These are phyloP conservation scores for Podaxis pistillaris DNA, from an alignment of 768 basidiomycete genomes.

Conservation along the genomic window DNA sequence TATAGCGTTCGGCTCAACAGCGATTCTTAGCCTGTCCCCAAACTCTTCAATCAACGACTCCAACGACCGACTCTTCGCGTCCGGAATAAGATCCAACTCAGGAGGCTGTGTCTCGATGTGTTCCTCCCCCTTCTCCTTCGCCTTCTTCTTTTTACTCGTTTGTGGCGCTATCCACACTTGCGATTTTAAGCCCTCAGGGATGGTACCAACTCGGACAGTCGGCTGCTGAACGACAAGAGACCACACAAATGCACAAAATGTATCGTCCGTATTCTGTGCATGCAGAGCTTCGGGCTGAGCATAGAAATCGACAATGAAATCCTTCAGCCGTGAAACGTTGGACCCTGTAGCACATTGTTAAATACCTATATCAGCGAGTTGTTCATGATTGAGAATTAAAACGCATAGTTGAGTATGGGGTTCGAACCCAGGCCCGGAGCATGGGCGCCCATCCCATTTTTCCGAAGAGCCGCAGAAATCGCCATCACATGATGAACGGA, in stretches of 20 bases:
- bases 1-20: constrained; percentile 69
- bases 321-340: constrained; percentile 64
- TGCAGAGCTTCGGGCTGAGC: constrained; percentile 34
- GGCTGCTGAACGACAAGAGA: constrained; percentile 73
- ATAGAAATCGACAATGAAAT: constrained; percentile 72
- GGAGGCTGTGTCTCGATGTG: constrained; percentile 39
- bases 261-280: constrained; percentile 66
- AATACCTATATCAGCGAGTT: background rate
- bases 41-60: constrained; percentile 55
- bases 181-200: constrained; percentile 55
- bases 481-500: constrained; percentile 30
- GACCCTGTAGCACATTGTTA: constrained; percentile 51
- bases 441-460: constrained; percentile 7
- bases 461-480: background rate
- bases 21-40: constrained; percentile 67
- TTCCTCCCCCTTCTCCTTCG: constrained; percentile 54
- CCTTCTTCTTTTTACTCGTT: constrained; percentile 63
- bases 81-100: constrained; percentile 50
- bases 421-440: constrained; percentile 40
- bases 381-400: constrained; percentile 6
- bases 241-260: constrained; percentile 82
- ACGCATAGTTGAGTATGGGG: constrained; percentile 29
- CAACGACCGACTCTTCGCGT: constrained; percentile 54
- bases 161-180: constrained; percentile 83
- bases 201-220: constrained; percentile 70